phyloP scores from a whole-genome alignment of 331 rosid species.

The Acacia concinna region DNA sequence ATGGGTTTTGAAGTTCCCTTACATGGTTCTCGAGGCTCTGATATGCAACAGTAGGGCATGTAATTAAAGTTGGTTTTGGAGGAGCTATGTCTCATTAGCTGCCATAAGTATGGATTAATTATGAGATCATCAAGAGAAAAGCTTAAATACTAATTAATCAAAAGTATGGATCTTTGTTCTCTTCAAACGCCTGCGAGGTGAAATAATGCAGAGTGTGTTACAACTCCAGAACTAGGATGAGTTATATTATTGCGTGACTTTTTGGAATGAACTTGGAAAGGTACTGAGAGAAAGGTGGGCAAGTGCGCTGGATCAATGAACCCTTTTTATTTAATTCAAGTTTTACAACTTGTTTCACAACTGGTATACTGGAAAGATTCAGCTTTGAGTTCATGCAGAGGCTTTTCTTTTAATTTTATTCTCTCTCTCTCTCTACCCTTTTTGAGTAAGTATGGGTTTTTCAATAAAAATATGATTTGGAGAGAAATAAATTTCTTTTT shows the following conservation, averaged over 20 bases:
- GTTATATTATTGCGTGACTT: slow-evolving; percentile 35
- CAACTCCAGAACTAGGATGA: slow-evolving; percentile 29
- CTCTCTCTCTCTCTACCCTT: slow-evolving; percentile 1
- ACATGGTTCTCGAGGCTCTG: no score
- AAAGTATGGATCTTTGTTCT: slow-evolving; percentile 15
- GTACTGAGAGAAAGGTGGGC: slow-evolving; percentile 24
- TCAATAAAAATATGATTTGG: not conserved
- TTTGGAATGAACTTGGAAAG: slow-evolving; percentile 45
- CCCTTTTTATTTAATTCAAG: slow-evolving; percentile 22
- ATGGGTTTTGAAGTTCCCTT: slow-evolving; percentile 17
- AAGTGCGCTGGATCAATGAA: slow-evolving; percentile 40
- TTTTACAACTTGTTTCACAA: slow-evolving; percentile 15
- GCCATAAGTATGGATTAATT: not conserved
- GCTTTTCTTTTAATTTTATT: slow-evolving; percentile 18
- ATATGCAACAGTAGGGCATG: not conserved
- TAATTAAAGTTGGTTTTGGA: slow-evolving; percentile 25
- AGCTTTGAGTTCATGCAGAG: slow-evolving; percentile 27
- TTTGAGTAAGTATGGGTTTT: slow-evolving; percentile 3
- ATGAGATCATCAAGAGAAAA: slow-evolving; percentile 22
- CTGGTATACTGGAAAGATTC: not conserved
- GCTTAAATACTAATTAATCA: slow-evolving; percentile 15
- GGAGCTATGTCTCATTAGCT: slow-evolving; percentile 1
- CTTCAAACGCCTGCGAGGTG: slow-evolving; percentile 15
- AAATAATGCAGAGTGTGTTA: slow-evolving; percentile 6
- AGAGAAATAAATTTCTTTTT: slow-evolving; percentile 33